These are phyloP conservation scores for Eucalyptus paniculata DNA, from an alignment of 345 rosid species.

Conservation along the genomic window DNA sequence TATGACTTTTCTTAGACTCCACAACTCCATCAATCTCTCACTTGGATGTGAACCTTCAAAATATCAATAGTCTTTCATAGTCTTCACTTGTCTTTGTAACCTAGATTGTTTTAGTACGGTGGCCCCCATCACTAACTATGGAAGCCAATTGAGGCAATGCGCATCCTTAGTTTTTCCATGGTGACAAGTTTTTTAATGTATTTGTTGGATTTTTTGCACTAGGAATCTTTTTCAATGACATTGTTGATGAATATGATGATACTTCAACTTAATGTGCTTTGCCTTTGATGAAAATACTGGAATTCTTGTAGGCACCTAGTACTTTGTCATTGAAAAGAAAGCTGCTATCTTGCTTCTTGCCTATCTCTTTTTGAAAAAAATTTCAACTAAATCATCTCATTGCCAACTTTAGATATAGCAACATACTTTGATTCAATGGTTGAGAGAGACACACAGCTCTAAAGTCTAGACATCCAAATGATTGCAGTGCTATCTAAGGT, in stretches of 20 bases:
- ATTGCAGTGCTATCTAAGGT: not conserved
- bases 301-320: not conserved
- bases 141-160: not conserved
- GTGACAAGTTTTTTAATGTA: not conserved
- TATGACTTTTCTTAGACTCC: not conserved
- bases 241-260: too few relatives aligned
- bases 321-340: rapidly evolving
- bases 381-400: too few relatives aligned
- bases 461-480: not conserved
- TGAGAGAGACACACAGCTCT: not conserved
- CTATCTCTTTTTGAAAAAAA: not conserved
- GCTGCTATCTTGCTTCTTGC: not conserved
- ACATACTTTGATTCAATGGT: not conserved
- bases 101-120: not conserved
- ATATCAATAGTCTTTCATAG: not conserved
- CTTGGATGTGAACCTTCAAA: not conserved
- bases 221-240: not conserved
- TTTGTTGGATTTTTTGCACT: not conserved
- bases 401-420: not conserved
- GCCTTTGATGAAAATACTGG: not conserved
- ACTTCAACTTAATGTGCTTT: not conserved
- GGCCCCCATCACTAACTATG: not conserved
- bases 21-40: not conserved
- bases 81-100: not conserved
- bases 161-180: not conserved